Evolutionary conservation across 1,139 yeast species (phyloP), one percentile per base, ranked within the genome.

Genomic region (Taphrina betulina): DNA sequence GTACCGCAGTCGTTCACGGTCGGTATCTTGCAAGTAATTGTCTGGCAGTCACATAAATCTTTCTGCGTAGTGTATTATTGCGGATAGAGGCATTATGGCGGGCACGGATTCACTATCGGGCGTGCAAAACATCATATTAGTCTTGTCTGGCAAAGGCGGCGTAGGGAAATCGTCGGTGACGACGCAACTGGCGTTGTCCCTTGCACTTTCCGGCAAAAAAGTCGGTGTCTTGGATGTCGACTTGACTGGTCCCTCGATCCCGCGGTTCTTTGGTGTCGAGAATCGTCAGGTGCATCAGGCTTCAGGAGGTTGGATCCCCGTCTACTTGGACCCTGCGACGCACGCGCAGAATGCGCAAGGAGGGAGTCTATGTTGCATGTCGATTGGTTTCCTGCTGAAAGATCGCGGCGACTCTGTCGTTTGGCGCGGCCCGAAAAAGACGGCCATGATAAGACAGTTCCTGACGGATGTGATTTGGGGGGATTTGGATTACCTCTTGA

Each of bases 371-470:
- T 73, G 81, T 41, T 76, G 90, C 45, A 89, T 92, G 85, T 87
- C 96, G 3, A 72, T 94, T n/a, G 99, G 98, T 2, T 92, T 94
- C 66, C 69, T 94, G 43, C 70, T 92, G 7, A 83, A 85, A 16
- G 82, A 86, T 66, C 72, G 97, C 58, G 95, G 95, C 23, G 86
- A 85, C 64, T 82, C 95, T 19, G 95, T 94, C 29, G 96, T 92
- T 5, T 94, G 99, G 99, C 76, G 97, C 66, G 99, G 99, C 0
- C 98, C 99, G 1, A 89, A 90, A 69, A 94, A 94, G 68, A 90
- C 97, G 0, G 96, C 97, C 20, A 92, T 94, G 97, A 86, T 94
- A 42, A 78, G 92, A 58, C 99, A 94, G 69, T 90, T 94, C 66
- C 74, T 94, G 43, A 80, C 81, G 60, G 97, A 92, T 68, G 96